A percentile compares a stretch with the other conserved stretches of the same genome.
phyloP scores from a whole-genome alignment of 306 rosid genomes.

The Cucurbita ficifolia region DNA sequence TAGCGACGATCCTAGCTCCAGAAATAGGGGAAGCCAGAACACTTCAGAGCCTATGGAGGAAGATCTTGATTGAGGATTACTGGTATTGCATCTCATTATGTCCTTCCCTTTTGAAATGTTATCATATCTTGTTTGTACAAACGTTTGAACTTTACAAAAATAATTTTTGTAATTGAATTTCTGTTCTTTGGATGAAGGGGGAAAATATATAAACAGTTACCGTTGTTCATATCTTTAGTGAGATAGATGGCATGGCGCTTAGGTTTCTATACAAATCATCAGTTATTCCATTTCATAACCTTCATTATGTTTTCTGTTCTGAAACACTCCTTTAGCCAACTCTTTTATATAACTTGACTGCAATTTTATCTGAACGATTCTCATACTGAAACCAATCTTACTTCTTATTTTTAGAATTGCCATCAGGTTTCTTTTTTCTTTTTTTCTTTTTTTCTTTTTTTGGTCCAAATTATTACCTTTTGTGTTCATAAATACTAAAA shows the following conservation, averaged over 20 bases:
- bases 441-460: too few relatives aligned
- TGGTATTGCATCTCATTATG: constrained; percentile 13
- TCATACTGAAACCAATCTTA: too few relatives aligned
- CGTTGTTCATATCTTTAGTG: background rate
- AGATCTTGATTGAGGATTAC: constrained; percentile 60
- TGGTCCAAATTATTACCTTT: background rate
- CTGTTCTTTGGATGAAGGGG: background rate
- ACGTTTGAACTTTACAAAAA: background rate
- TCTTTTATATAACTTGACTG: background rate
- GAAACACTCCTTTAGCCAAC: background rate
- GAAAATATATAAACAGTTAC: background rate
- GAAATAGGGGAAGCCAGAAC: constrained; percentile 45
- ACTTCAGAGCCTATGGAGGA: constrained; percentile 76
- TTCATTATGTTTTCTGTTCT: background rate
- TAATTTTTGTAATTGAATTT: background rate
- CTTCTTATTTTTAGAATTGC: background rate
- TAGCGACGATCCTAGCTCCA: constrained; percentile 41
- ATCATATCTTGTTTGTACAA: background rate
- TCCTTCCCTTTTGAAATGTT: background rate
- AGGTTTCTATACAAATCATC: background rate
- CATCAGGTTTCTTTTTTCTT: background rate
- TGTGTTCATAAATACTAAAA: background rate
- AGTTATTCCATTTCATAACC: background rate
- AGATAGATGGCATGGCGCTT: background rate
- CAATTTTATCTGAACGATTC: background rate